Conservation (phyloP, 495 filamentous ascomycete genomes). For the Glonium stellatum region DNA sequence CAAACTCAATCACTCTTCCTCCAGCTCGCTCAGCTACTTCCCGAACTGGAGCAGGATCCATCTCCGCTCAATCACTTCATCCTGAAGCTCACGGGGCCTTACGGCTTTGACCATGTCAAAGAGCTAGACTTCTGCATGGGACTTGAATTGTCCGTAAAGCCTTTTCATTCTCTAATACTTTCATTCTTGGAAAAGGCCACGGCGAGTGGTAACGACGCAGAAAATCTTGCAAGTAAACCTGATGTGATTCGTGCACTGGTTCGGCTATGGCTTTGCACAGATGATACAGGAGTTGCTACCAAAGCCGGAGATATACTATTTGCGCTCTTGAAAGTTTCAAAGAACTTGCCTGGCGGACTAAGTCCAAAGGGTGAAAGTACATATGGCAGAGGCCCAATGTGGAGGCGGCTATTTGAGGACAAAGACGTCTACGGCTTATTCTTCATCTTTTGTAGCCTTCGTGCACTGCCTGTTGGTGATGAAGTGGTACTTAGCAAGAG, state of each 20-base stretch:
- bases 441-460: slow-evolving; percentile 54
- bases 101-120: slow-evolving; percentile 39
- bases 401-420: slow-evolving; percentile 35
- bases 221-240: slow-evolving; percentile 55
- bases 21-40: slow-evolving; percentile 19
- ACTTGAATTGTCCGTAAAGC: slow-evolving; percentile 48
- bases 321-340: slow-evolving; percentile 63
- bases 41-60: slow-evolving; percentile 25
- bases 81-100: slow-evolving; percentile 15
- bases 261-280: slow-evolving; percentile 63
- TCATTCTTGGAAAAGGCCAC: slow-evolving; percentile 67
- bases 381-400: slow-evolving; percentile 32
- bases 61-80: slow-evolving; percentile 16
- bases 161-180: slow-evolving; percentile 65
- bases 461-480: slow-evolving; percentile 30
- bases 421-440: slow-evolving; percentile 53
- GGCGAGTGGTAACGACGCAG: slow-evolving; percentile 51
- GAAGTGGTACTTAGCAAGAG: slow-evolving; percentile 46
- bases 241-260: slow-evolving; percentile 56
- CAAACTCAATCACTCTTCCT: slow-evolving; percentile 19
- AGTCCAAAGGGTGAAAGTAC: neutral
- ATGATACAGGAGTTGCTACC: slow-evolving; percentile 66
- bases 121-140: slow-evolving; percentile 39
- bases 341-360: slow-evolving; percentile 33
- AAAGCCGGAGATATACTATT: slow-evolving; percentile 60